Conservation (phyloP, 352 stramenopile genomes). For the Saprolegnia diclina region DNA sequence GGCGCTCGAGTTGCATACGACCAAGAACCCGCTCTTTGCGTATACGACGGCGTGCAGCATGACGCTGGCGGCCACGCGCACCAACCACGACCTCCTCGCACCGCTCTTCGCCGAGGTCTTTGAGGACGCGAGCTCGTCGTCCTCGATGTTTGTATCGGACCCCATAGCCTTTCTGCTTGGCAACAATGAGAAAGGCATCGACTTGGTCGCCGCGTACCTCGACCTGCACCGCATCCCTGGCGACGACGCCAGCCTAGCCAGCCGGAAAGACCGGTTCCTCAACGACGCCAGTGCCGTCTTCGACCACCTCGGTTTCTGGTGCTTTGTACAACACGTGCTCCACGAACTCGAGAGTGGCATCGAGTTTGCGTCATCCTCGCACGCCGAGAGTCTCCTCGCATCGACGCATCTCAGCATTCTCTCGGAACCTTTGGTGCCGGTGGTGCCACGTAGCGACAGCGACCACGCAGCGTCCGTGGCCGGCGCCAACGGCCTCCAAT, state of each 20-base stretch:
- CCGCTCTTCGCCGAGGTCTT: conserved; percentile 27
- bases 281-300: conserved; percentile 57
- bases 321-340: conserved; percentile 74
- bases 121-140: conserved; percentile 9
- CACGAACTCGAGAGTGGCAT: conserved; percentile 47
- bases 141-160: conserved; percentile 38
- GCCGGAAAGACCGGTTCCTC: conserved; percentile 66
- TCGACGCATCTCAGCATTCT: conserved; percentile 5
- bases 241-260: conserved; percentile 67
- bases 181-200: conserved; percentile 59
- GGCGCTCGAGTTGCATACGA: conserved; percentile 41
- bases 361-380: neutral
- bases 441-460: conserved; percentile 36
- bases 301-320: conserved; percentile 63
- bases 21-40: conserved; percentile 49
- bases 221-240: conserved; percentile 67
- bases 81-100: conserved; percentile 23
- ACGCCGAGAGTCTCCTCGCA: neutral
- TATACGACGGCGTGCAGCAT: conserved; percentile 34
- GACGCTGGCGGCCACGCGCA: conserved; percentile 3
- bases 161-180: conserved; percentile 45
- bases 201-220: conserved; percentile 60
- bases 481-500: neutral
- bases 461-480: neutral
- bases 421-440: conserved; percentile 31